Conservation (phyloP, 2,329 filamentous ascomycete species). For the Huntiella omanensis region DNA sequence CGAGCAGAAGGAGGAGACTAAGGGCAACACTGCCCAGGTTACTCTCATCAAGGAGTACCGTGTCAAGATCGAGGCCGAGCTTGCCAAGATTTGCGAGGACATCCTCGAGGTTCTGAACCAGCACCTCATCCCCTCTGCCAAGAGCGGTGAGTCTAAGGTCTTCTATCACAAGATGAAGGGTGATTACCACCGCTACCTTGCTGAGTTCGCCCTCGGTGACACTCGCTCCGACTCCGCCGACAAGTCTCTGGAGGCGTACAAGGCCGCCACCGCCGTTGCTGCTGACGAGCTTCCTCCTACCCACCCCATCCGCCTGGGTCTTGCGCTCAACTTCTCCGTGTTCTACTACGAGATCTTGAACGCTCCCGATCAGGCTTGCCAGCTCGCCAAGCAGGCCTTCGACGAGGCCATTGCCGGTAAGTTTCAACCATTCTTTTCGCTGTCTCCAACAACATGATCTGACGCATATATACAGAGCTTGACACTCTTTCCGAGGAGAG, state of each 20-base stretch:
- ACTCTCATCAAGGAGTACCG: constrained; percentile 93
- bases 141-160: constrained; percentile 95
- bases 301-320: constrained; percentile 92
- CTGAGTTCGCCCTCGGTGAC: constrained; percentile 87
- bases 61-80: constrained; percentile 92
- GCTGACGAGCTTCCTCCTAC: constrained; percentile 95
- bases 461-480: constrained; percentile 44
- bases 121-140: constrained; percentile 83
- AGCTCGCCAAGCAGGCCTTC: constrained; percentile 97
- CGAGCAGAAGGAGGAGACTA: constrained; percentile 98
- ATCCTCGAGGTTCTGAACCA: constrained; percentile 88
- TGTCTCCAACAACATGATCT: constrained; percentile 11
- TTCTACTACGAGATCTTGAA: constrained; percentile 99
- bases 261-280: constrained; percentile 88
- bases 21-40: constrained; percentile 88
- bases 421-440: constrained; percentile 10
- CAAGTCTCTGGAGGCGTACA: constrained; percentile 93
- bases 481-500: constrained; percentile 95
- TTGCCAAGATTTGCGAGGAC: constrained; percentile 94
- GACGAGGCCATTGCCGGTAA: constrained; percentile 82
- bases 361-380: constrained; percentile 93
- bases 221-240: constrained; percentile 90
- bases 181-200: constrained; percentile 97
- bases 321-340: constrained; percentile 97
- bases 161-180: constrained; percentile 99